Evolutionary conservation across 2,329 filamentous ascomycete genomes (phyloP), one percentile per base, ranked within the genome.

Genomic region (Podosphaera aphanis): DNA sequence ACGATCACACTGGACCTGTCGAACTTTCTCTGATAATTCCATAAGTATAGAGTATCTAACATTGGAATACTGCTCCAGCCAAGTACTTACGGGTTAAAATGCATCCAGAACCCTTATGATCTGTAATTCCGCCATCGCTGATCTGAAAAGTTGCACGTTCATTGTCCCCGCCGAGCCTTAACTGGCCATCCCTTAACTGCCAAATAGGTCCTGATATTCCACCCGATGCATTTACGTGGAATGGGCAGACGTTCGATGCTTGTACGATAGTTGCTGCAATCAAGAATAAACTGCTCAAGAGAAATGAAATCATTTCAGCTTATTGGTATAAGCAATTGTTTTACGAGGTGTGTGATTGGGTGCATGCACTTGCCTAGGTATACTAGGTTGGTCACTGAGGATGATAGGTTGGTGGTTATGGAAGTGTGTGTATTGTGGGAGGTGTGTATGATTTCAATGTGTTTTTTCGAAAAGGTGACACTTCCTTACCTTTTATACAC

Each of bases 151-250:
- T 62, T 13, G 65, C 66, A 41, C 64, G 55, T 3, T 60, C 50
- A 11, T 71, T 57, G 19, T 61, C 62, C 37, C 69, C 68, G 33
- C 70, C 69, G 39, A 77, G 65, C 43, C 73, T 67, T 54, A 67
- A 69, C 61, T 80, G 76, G 7, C 77, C 77, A 57, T 77, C 72
- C 45, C 49, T 53, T 33, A 80, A 64, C 56, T 80, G 70, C 10
- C 72, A 74, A 37, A 80, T 61, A 3, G 62, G 57, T n/a, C 74
- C 72, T 25, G 64, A 63, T 16, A 62, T 59, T 47, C 61, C 63
- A 16, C 69, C 69, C 33, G 62, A 62, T 31, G 69, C 66, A 3
- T 61, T 64, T 31, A 77, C 55, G 48, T 65, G 61, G 59, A 77
- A 75, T 50, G 66, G 67, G 54, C 71, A 71, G 41, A n/a, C 2